A percentile compares a stretch with the other conserved stretches of the same genome.
phyloP scores from a whole-genome alignment of 352 stramenopile species.

The Phytophthora nicotianae region DNA sequence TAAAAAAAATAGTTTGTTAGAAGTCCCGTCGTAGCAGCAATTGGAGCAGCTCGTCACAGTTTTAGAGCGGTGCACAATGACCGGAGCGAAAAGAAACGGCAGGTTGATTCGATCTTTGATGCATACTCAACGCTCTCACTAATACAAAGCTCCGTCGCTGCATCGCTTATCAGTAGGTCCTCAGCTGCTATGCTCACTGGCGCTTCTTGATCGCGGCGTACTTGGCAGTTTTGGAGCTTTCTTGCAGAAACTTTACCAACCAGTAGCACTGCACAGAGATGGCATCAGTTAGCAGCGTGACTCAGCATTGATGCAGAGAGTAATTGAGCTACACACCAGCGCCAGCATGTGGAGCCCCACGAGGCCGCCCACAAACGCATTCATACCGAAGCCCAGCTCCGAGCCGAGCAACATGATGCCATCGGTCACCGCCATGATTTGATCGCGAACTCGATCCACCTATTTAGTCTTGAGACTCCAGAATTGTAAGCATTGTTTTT shows the following conservation, averaged over 20 bases:
- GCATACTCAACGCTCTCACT: conserved; percentile 1
- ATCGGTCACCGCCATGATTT: conserved; percentile 19
- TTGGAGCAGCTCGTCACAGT: not conserved
- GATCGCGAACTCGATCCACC: not conserved
- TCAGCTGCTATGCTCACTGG: conserved; percentile 38
- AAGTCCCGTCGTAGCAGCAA: not conserved
- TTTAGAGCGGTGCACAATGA: not conserved
- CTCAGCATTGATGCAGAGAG: not conserved
- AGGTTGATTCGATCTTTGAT: conserved; percentile 9
- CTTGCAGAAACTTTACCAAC: conserved; percentile 67
- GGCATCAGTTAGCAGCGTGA: conserved; percentile 2
- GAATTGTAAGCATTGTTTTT: conserved; percentile 6
- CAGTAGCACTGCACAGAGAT: conserved; percentile 51
- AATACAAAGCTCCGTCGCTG: conserved; percentile 9
- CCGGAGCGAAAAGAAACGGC: conserved; percentile 1
- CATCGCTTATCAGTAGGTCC: not conserved
- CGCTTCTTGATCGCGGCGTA: conserved; percentile 60
- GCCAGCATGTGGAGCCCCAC: conserved; percentile 76
- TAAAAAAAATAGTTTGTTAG: conserved; percentile 24
- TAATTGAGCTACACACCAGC: conserved; percentile 40
- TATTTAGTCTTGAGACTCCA: conserved; percentile 6
- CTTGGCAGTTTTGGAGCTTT: conserved; percentile 49
- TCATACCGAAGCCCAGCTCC: conserved; percentile 60
- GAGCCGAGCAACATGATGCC: conserved; percentile 42
- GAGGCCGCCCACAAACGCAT: conserved; percentile 70